Conservation (phyloP, 179 eudicot genomes). For the Heliamphora pulchella region DNA sequence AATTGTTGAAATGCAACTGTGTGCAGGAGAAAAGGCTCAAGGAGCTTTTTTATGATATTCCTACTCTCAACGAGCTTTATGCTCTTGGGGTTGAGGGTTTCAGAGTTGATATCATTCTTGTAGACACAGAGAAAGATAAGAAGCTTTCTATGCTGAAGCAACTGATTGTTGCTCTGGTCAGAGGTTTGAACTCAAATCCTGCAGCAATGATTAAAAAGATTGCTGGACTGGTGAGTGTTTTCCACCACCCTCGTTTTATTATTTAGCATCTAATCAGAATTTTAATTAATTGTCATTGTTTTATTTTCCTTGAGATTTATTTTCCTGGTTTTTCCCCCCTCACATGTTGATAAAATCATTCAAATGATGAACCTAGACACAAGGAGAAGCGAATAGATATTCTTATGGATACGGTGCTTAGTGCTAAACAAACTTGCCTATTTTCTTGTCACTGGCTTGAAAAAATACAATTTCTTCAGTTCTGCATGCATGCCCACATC, state of each 20-base stretch:
- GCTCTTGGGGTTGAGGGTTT: slow-evolving; percentile 61
- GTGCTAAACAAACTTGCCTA: background rate
- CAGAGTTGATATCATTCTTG: slow-evolving; percentile 70
- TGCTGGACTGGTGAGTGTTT: slow-evolving; percentile 71
- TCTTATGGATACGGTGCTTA: background rate
- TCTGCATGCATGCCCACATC: background rate
- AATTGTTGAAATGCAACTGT: slow-evolving; percentile 1
- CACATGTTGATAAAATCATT: background rate
- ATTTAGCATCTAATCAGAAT: background rate
- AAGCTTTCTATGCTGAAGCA: slow-evolving; percentile 87
- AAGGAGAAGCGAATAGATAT: background rate
- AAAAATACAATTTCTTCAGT: slow-evolving; percentile 7
- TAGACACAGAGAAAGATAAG: slow-evolving; percentile 74
- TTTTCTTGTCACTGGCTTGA: background rate
- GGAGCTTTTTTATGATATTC: slow-evolving; percentile 67
- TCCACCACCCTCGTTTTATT: background rate
- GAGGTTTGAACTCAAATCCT: slow-evolving; percentile 66
- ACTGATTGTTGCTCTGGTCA: slow-evolving; percentile 65
- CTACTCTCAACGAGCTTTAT: slow-evolving; percentile 68
- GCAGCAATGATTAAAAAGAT: slow-evolving; percentile 78
- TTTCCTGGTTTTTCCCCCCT: background rate
- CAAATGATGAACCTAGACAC: background rate
- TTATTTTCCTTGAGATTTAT: background rate
- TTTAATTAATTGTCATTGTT: background rate
- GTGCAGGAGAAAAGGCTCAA: slow-evolving; percentile 76